Conservation (phyloP, 2,329 filamentous ascomycete genomes). For the Calonectria leucothoes region DNA sequence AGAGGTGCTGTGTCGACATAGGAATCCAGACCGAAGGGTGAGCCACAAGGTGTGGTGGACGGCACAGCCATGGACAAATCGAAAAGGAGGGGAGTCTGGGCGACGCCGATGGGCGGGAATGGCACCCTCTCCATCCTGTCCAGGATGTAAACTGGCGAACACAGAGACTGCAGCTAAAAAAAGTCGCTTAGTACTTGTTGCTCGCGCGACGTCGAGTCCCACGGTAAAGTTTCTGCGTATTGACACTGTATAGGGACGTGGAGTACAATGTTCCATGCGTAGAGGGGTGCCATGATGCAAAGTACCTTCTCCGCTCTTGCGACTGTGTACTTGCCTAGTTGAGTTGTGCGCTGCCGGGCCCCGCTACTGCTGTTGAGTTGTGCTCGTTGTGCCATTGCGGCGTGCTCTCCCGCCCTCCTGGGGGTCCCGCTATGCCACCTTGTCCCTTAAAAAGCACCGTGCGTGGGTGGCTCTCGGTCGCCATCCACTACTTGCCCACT, state of each 20-base stretch:
- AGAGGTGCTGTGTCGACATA: constrained; percentile 4
- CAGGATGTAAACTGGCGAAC: background rate
- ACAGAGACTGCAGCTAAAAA: background rate
- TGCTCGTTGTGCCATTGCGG: constrained; percentile 7
- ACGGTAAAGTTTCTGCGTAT: background rate
- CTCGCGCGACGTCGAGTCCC: background rate
- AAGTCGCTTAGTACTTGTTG: background rate
- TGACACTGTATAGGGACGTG: background rate
- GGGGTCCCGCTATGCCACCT: constrained; percentile 32
- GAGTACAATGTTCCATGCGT: background rate
- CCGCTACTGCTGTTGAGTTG: background rate
- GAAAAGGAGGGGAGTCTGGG: background rate
- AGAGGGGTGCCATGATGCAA: background rate
- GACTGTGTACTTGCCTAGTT: background rate
- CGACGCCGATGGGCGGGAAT: background rate
- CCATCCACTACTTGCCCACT: constrained; percentile 24
- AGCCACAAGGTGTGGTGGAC: constrained; percentile 7
- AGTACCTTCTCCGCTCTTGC: background rate
- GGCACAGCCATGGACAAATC: background rate
- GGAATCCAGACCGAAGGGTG: constrained; percentile 15
- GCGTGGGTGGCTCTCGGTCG: constrained; percentile 41
- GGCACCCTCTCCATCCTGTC: background rate
- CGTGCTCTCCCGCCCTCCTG: constrained; percentile 6
- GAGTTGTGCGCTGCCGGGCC: background rate
- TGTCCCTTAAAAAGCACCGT: constrained; percentile 39